Percentiles rank a stretch among this genome's conserved stretches.
Conservation (phyloP, 805 yeast species). For the Blastobotrys chiropterorum region DNA sequence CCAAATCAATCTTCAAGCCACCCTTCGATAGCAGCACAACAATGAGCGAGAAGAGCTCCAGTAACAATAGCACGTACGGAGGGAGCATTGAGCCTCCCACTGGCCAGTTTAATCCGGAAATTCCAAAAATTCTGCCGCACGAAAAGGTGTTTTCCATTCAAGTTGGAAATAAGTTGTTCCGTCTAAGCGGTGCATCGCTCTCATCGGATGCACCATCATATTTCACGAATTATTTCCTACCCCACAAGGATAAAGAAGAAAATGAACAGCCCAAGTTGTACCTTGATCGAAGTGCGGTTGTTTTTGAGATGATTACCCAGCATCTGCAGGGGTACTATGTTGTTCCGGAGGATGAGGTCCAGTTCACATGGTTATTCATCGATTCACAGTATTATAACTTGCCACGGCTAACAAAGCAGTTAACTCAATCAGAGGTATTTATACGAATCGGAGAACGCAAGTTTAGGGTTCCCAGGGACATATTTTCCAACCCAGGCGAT, state of each 20-base stretch:
- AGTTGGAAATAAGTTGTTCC: slow-evolving; percentile 58
- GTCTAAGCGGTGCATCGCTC: slow-evolving; percentile 75
- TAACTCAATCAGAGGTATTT: slow-evolving; percentile 51
- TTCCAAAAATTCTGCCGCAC: slow-evolving; percentile 49
- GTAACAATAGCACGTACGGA: neutral
- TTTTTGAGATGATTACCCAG: slow-evolving; percentile 57
- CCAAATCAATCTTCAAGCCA: no score
- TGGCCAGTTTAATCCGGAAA: slow-evolving; percentile 20
- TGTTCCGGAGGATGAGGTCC: slow-evolving; percentile 51
- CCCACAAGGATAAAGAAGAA: slow-evolving; percentile 26
- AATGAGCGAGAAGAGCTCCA: neutral
- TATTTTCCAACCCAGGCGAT: slow-evolving; percentile 60
- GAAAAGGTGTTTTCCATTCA: slow-evolving; percentile 63
- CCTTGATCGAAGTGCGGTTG: slow-evolving; percentile 67
- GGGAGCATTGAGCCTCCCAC: slow-evolving; percentile 5
- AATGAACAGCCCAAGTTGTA: slow-evolving; percentile 39
- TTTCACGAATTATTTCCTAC: slow-evolving; percentile 63
- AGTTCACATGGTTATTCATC: slow-evolving; percentile 53
- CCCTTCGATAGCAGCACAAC: neutral
- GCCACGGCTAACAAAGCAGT: slow-evolving; percentile 44
- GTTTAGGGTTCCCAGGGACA: slow-evolving; percentile 52
- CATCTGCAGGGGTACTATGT: slow-evolving; percentile 72
- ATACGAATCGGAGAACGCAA: slow-evolving; percentile 52
- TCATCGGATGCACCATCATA: slow-evolving; percentile 86
- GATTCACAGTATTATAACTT: slow-evolving; percentile 72